Evolutionary conservation across 257 asterid genomes (phyloP).

Genomic region (Phtheirospermum japonicum): DNA sequence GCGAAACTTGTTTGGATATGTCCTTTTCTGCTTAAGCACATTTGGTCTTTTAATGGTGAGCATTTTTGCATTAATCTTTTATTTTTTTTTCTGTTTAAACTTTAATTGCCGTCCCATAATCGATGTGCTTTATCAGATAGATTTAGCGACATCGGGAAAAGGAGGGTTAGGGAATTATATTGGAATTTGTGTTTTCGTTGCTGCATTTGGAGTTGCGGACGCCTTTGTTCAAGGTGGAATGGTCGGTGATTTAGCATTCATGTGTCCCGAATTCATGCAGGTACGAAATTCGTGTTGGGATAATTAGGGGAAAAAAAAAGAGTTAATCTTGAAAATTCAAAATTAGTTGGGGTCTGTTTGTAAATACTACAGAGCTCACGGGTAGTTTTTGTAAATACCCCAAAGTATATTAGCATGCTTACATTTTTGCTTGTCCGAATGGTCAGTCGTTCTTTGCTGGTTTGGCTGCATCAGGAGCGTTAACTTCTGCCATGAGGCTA

Average conservation of each 20-base stretch:
- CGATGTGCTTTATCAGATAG: not conserved
- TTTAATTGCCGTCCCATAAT: not conserved
- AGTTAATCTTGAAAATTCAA: not conserved
- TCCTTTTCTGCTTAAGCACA: not conserved
- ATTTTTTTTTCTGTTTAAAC: too few species aligned
- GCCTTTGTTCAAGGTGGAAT: constrained; percentile 86
- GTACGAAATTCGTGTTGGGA: too few species aligned
- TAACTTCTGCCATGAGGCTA: too few species aligned
- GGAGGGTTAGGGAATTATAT: constrained; percentile 2
- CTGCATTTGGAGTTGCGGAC: constrained; percentile 76
- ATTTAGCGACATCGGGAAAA: not conserved
- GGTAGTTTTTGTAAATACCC: too few species aligned
- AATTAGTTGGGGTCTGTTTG: too few species aligned
- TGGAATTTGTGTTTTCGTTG: constrained; percentile 66
- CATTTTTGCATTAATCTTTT: not conserved
- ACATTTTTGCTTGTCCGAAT: too few species aligned
- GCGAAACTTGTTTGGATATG: not conserved
- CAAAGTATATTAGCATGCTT: too few species aligned
- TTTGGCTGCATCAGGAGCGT: too few species aligned
- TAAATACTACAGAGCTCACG: too few species aligned
- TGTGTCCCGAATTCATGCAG: constrained; percentile 83
- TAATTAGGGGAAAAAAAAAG: too few species aligned
- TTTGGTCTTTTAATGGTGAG: not conserved
- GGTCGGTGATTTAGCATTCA: constrained; percentile 78
- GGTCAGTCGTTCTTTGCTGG: too few species aligned